Conservation (phyloP, 441 rosid genomes). For the Pelargonium myrrhifolium region DNA sequence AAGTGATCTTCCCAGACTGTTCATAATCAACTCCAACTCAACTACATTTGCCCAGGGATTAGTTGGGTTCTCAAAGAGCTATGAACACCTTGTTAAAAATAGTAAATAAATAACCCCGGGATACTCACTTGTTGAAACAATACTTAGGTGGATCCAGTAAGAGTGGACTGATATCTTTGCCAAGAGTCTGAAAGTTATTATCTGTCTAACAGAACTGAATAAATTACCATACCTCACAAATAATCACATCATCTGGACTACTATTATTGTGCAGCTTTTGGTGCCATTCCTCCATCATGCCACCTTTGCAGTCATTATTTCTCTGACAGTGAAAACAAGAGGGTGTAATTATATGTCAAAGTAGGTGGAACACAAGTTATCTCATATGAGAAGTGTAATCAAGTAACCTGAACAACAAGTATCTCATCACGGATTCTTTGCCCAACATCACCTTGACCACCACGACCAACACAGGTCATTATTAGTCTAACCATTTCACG, state of each 20-base stretch:
- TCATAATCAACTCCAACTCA: no score
- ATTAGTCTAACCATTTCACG: constrained; percentile 52
- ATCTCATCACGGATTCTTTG: constrained; percentile 72
- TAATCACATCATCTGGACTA: constrained; percentile 63
- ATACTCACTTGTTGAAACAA: background rate
- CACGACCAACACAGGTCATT: constrained; percentile 57
- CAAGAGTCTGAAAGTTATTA: background rate
- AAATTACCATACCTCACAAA: constrained; percentile 52
- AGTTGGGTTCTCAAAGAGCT: background rate
- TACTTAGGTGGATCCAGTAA: background rate
- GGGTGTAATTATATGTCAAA: constrained; percentile 2
- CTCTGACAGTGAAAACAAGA: constrained; percentile 33
- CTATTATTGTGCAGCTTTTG: constrained; percentile 70
- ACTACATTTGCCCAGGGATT: background rate
- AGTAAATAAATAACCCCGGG: background rate
- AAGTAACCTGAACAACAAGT: constrained; percentile 49
- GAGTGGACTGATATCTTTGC: background rate
- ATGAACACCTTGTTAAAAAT: background rate
- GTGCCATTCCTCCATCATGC: constrained; percentile 86
- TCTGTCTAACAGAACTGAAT: constrained; percentile 11
- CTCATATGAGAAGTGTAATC: constrained; percentile 10
- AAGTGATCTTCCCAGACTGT: no score
- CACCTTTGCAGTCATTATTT: constrained; percentile 55
- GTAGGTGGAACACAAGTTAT: constrained; percentile 13
- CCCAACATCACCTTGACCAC: constrained; percentile 67